Base-by-base conservation (phyloP, 1,284 basidiomycete species). In the Earliella scabrosa region DNA sequence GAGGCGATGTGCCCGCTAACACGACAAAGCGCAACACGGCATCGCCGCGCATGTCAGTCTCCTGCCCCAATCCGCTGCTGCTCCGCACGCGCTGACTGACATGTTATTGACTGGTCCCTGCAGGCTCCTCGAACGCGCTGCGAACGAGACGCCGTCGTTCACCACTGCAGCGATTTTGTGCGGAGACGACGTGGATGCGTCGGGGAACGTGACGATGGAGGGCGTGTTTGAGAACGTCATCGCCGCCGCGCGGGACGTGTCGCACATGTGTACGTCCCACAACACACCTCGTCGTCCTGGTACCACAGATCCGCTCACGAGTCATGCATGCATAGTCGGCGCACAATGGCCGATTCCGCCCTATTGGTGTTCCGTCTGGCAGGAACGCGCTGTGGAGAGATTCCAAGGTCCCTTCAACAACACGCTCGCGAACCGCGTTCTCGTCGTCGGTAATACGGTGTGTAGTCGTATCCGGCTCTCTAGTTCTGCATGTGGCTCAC, bases 321-420 rank as follows among this genome's bases (percentile, higher is more conserved):
- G 10, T 3, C 40, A 20, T 6, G n/a, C 26, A n/a, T 18, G 16
- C 27, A 21, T 26, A 64, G 63, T 62, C 29, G 55, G 57, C 2
- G 26, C 35, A 4, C 9, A 31, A 1, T 64, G 54, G 54, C 60
- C 54, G 7, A 11, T 29, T 8, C n/a, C 14, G 4, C 31, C 36
- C 27, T 54, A 59, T 47, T 32, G 44, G 21, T 59, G 59, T 24
- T 40, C 47, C 14, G 45, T 53, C n/a, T 64, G 62, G 63, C 59
- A 60, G 1, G 54, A 44, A 2, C 64, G 64, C 14, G 59, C 66
- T 1, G 61, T 63, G 3, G 66, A 68, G 54, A 31, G 64, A 35
- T 68, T 63, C 50, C 47, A 41, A 8, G 66, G 67, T 0, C 61
- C 66, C 11, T 67, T 64, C 47, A 64, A 67, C 45, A 60, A 59